Conservation (phyloP, 441 rosid species). For the Omphalea diandra region DNA sequence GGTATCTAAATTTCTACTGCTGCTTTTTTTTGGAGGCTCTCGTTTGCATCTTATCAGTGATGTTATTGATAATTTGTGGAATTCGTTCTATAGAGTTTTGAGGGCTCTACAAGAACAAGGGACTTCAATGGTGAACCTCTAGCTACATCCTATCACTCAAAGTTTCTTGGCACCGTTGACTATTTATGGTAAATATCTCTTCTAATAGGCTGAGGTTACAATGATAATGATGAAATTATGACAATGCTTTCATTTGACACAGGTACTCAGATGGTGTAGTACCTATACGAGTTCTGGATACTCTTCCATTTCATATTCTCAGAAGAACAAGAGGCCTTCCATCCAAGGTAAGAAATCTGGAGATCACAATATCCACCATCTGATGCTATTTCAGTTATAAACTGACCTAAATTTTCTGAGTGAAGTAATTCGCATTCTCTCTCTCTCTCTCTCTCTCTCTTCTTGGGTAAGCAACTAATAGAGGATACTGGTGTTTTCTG, state of each 20-base stretch:
- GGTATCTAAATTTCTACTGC: slow-evolving; percentile 30
- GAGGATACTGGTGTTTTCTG: neutral
- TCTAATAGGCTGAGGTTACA: neutral
- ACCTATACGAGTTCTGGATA: slow-evolving; percentile 71
- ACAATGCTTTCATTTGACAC: slow-evolving; percentile 17
- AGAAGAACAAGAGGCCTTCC: slow-evolving; percentile 56
- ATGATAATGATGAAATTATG: neutral
- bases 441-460: neutral
- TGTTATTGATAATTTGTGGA: neutral
- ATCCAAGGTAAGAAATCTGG: neutral
- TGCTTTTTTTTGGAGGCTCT: neutral
- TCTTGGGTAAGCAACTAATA: neutral
- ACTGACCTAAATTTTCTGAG: neutral
- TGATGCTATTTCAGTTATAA: neutral
- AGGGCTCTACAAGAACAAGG: slow-evolving; percentile 57
- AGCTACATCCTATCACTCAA: slow-evolving; percentile 75
- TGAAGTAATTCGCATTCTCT: neutral
- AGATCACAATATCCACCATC: neutral
- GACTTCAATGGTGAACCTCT: slow-evolving; percentile 59
- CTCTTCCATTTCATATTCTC: slow-evolving; percentile 57
- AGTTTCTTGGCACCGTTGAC: slow-evolving; percentile 86
- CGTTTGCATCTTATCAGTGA: neutral
- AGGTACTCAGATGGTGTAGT: slow-evolving; percentile 66
- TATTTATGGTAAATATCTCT: slow-evolving; percentile 58
- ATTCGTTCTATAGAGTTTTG: slow-evolving; percentile 14